Evolutionary conservation across 2,329 filamentous ascomycete species (phyloP).

Genomic region (Claviceps sp.): DNA sequence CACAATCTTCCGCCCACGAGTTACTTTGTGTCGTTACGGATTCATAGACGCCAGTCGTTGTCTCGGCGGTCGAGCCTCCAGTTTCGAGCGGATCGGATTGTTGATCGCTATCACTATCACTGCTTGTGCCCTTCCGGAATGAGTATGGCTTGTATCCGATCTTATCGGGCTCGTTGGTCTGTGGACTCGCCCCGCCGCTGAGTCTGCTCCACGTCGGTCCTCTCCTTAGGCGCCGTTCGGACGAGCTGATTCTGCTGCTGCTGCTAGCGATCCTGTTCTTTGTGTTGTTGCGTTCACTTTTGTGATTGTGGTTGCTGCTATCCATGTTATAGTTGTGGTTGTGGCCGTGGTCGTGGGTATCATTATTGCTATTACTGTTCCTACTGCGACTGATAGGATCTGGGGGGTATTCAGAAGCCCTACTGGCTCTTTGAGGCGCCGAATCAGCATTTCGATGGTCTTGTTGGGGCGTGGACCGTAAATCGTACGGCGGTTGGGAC

Average conservation of each 20-base stretch:
- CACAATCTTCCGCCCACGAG: neutral
- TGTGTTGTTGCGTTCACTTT: neutral
- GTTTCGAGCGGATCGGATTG: neutral
- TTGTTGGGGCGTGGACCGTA: constrained; percentile 21
- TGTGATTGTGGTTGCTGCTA: neutral
- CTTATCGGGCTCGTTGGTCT: constrained; percentile 7
- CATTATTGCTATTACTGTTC: neutral
- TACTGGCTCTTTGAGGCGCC: constrained; percentile 2
- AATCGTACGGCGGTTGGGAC: constrained; percentile 13
- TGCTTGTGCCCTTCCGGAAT: constrained; percentile 12
- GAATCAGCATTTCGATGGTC: constrained; percentile 11
- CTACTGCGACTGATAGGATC: neutral
- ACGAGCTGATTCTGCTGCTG: neutral
- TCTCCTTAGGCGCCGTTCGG: neutral
- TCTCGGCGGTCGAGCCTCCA: neutral
- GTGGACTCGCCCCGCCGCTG: constrained; percentile 7
- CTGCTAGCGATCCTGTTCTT: neutral
- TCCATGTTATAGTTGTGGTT: neutral
- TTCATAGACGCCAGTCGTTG: neutral
- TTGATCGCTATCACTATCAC: neutral
- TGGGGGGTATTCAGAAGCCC: constrained; percentile 4
- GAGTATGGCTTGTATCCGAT: constrained; percentile 20
- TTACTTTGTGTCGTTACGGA: neutral
- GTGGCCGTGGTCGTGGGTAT: neutral
- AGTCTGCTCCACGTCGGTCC: neutral